Conservation (phyloP, 2,329 filamentous ascomycete genomes). For the Pseudogymnoascus verrucosus region DNA sequence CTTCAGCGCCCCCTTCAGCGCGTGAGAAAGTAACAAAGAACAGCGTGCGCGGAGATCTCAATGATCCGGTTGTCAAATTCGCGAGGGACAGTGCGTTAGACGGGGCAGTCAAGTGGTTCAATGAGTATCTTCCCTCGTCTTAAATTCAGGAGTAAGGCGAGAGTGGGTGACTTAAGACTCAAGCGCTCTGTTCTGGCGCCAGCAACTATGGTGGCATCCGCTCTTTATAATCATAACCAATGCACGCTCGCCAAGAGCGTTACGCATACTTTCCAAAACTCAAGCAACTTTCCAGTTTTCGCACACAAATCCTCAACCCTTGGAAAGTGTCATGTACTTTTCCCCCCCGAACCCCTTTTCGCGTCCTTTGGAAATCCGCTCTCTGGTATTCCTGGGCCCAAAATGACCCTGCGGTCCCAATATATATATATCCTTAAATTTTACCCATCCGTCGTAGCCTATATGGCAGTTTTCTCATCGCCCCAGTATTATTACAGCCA, state of each 20-base stretch:
- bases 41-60: background rate
- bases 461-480: background rate
- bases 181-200: background rate
- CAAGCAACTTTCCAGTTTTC: background rate
- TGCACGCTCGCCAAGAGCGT: background rate
- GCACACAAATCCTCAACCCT: background rate
- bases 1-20: background rate
- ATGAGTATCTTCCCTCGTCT: background rate
- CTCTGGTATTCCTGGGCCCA: background rate
- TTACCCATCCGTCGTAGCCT: background rate
- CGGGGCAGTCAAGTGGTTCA: background rate
- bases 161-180: background rate
- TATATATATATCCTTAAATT: background rate
- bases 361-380: background rate
- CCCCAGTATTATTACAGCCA: background rate
- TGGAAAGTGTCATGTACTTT: background rate
- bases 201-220: background rate
- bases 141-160: background rate
- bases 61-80: background rate
- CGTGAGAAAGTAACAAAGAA: background rate
- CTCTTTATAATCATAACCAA: background rate
- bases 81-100: background rate
- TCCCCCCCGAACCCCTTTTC: background rate
- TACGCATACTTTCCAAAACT: background rate
- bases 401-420: background rate